Evolutionary conservation across 805 yeast genomes (phyloP).

Genomic region (Kazachstania martiniae): DNA sequence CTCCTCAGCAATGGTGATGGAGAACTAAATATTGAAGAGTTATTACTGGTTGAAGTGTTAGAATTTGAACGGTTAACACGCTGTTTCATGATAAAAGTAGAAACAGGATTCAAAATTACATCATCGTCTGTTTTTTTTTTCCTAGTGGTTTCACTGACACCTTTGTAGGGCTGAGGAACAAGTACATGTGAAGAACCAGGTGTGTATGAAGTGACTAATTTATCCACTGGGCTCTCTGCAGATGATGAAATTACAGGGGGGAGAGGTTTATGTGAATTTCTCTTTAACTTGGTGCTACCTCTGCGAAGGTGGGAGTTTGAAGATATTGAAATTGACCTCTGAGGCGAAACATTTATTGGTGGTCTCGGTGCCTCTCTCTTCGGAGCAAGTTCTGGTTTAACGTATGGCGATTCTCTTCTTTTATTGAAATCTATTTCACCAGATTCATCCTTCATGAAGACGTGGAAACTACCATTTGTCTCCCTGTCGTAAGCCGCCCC

Average conservation of each 20-base stretch:
- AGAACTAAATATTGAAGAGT: slow-evolving; percentile 13
- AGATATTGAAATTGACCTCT: slow-evolving; percentile 9
- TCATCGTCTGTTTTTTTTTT: slow-evolving; percentile 8
- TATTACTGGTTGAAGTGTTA: slow-evolving; percentile 4
- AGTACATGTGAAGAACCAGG: slow-evolving; percentile 35
- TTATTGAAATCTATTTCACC: slow-evolving; percentile 76
- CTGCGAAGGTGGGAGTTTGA: slow-evolving; percentile 10
- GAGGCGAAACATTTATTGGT: slow-evolving; percentile 30
- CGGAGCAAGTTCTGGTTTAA: slow-evolving; percentile 48
- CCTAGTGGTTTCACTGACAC: slow-evolving; percentile 13
- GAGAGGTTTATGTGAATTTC: slow-evolving; percentile 8
- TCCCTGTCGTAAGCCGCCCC: slow-evolving; percentile 2
- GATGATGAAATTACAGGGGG: slow-evolving; percentile 10
- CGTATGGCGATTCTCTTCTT: slow-evolving; percentile 66
- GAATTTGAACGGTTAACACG: slow-evolving; percentile 15
- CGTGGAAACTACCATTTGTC: slow-evolving; percentile 43
- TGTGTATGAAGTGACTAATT: slow-evolving; percentile 29
- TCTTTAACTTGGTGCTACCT: slow-evolving; percentile 7
- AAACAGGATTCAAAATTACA: slow-evolving; percentile 5
- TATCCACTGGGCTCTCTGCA: slow-evolving; percentile 14
- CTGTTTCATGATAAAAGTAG: slow-evolving; percentile 9
- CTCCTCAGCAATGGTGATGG: slow-evolving; percentile 22
- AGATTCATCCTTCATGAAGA: slow-evolving; percentile 51
- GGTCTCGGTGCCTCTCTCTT: slow-evolving; percentile 65
- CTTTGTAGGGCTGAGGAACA: slow-evolving; percentile 34